Conservation (phyloP, 164 flowering plant species). For the Aristolochia fimbriata region DNA sequence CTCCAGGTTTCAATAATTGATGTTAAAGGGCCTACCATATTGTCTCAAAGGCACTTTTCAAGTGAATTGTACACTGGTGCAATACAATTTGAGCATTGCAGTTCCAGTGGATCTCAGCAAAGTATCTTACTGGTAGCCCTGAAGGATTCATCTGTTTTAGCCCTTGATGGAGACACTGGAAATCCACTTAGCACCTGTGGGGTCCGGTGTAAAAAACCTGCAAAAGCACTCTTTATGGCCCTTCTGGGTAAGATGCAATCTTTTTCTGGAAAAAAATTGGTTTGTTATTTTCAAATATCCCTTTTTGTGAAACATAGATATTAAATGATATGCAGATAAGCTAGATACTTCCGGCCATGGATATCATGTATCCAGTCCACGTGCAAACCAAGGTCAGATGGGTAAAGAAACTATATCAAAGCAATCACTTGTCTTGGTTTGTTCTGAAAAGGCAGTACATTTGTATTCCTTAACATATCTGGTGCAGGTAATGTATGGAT, state of each 20-base stretch:
- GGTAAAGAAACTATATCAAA: conserved; percentile 27
- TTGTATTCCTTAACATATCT: conserved; percentile 56
- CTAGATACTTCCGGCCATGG: conserved; percentile 17
- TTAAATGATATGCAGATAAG: conserved; percentile 28
- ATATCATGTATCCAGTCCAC: conserved; percentile 17
- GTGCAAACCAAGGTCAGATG: no score
- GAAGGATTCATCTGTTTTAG: conserved; percentile 70
- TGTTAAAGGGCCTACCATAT: conserved; percentile 37
- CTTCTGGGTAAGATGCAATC: conserved; percentile 44
- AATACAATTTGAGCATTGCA: conserved; percentile 53
- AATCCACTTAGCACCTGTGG: conserved; percentile 32
- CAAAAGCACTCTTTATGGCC: conserved; percentile 57
- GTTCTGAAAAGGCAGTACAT: conserved; percentile 79
- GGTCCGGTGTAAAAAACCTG: conserved; percentile 66
- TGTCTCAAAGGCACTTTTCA: conserved; percentile 43
- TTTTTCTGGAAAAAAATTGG: no score
- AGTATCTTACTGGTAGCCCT: conserved; percentile 56
- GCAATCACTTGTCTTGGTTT: conserved; percentile 39
- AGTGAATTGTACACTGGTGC: conserved; percentile 57
- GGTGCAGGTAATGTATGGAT: conserved; percentile 42
- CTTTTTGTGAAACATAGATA: no score
- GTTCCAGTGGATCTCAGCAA: conserved; percentile 69
- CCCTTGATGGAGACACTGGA: conserved; percentile 66
- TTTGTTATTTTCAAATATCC: no score
- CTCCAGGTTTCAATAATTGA: conserved; percentile 64